A percentile compares a stretch with the other conserved stretches of the same genome.
Evolutionary conservation across 148 eudicot species (phyloP).

Genomic region (Chenopodium suecicum): DNA sequence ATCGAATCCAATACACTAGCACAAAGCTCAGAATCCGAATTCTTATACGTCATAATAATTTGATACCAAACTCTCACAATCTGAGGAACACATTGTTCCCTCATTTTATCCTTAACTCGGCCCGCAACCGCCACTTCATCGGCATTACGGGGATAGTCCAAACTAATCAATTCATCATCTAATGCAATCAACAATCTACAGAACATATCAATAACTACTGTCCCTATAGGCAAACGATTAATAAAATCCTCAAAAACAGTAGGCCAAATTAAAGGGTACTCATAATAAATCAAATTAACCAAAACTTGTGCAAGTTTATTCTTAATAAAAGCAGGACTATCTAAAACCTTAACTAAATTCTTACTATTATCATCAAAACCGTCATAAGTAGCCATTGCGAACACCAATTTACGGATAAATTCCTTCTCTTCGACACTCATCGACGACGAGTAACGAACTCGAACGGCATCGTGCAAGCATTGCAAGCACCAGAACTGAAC

Average conservation of each 20-base stretch:
- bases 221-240: conserved; percentile 61
- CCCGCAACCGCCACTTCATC: conserved; percentile 63
- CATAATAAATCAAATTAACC: conserved; percentile 71
- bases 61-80: conserved; percentile 79
- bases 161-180: conserved; percentile 89
- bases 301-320: conserved; percentile 96
- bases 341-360: conserved; percentile 64
- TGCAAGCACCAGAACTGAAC: conserved; percentile 97
- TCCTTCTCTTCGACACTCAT: conserved; percentile 69
- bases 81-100: conserved; percentile 86
- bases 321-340: conserved; percentile 71
- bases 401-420: conserved; percentile 71
- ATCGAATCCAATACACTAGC: conserved; percentile 66
- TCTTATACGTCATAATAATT: conserved; percentile 63
- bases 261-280: conserved; percentile 79
- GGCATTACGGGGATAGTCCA: conserved; percentile 68
- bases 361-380: conserved; percentile 38
- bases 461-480: conserved; percentile 68
- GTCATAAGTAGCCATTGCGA: conserved; percentile 68
- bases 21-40: conserved; percentile 76
- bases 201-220: conserved; percentile 90
- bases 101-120: conserved; percentile 87
- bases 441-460: conserved; percentile 46
- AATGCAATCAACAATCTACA: conserved; percentile 82
- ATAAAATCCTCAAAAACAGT: conserved; percentile 73